Conservation (phyloP, 2,329 filamentous ascomycete species). For the Calonectria fujianensis region DNA sequence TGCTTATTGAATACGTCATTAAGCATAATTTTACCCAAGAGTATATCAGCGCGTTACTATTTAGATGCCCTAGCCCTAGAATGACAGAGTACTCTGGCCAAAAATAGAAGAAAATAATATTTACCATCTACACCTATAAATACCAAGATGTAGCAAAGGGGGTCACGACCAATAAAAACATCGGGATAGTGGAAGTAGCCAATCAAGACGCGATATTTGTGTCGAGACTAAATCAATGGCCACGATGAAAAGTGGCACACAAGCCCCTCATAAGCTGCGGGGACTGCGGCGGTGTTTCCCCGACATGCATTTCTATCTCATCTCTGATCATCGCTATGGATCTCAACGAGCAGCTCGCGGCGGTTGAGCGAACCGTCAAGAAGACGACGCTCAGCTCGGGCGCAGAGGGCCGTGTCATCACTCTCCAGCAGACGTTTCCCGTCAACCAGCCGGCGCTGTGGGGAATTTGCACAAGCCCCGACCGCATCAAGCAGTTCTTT, state of each 20-base stretch:
- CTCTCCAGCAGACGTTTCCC: not conserved
- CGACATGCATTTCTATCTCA: not conserved
- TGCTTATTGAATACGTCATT: not conserved
- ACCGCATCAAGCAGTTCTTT: slow-evolving; percentile 11
- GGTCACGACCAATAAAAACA: not conserved
- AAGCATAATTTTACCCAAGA: not conserved
- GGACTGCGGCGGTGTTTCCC: not conserved
- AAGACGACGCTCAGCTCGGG: not conserved
- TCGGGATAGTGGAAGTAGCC: not conserved
- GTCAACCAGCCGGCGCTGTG: not conserved
- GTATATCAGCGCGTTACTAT: not conserved
- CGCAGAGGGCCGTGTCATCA: not conserved
- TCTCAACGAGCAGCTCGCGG: not conserved
- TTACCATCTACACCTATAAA: not conserved
- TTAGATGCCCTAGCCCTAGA: not conserved
- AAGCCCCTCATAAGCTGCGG: slow-evolving; percentile 18
- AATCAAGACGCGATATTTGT: not conserved
- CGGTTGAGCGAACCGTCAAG: not conserved
- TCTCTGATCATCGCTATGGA: not conserved
- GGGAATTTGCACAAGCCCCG: slow-evolving; percentile 5
- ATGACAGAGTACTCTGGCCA: not conserved
- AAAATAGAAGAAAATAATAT: not conserved
- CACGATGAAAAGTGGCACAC: not conserved
- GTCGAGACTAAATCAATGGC: not conserved
- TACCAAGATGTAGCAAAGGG: not conserved